phyloP scores from a whole-genome alignment of 108 stramenopile species.

The Heterococcus sp. region DNA sequence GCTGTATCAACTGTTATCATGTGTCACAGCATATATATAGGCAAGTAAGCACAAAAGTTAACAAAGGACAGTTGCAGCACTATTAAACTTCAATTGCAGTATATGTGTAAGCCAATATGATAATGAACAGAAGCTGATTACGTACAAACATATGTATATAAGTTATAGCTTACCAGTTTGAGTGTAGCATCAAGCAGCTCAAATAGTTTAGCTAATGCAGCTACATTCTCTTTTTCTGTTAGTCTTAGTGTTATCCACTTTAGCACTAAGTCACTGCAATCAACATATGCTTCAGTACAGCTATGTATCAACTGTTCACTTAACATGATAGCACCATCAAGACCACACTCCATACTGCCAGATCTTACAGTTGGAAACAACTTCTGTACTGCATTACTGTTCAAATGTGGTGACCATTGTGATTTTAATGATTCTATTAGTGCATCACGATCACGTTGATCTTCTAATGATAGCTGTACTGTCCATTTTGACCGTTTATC shows the following conservation, averaged over 20 bases:
- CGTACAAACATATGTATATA: neutral
- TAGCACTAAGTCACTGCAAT: slow-evolving; percentile 21
- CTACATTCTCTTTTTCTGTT: slow-evolving; percentile 42
- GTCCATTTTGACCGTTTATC: too few relatives aligned
- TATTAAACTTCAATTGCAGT: neutral
- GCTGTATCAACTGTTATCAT: neutral
- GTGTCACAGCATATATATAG: neutral
- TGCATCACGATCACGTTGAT: neutral
- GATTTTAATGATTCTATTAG: neutral
- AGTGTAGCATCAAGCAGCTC: neutral
- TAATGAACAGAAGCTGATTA: neutral
- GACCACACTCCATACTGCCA: neutral
- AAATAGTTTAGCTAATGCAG: slow-evolving; percentile 35
- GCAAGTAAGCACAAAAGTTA: neutral
- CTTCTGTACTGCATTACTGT: neutral
- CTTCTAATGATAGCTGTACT: too few relatives aligned
- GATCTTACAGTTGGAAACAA: neutral
- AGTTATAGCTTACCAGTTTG: neutral
- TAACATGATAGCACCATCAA: neutral
- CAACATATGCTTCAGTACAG: slow-evolving; percentile 15
- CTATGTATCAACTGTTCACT: too few relatives aligned
- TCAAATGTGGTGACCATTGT: neutral
- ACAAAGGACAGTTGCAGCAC: neutral
- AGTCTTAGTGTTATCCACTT: slow-evolving; percentile 41
- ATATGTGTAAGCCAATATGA: neutral